Evolutionary conservation across 2,329 filamentous ascomycete genomes (phyloP).

Genomic region (Domatiomyces catenatus): DNA sequence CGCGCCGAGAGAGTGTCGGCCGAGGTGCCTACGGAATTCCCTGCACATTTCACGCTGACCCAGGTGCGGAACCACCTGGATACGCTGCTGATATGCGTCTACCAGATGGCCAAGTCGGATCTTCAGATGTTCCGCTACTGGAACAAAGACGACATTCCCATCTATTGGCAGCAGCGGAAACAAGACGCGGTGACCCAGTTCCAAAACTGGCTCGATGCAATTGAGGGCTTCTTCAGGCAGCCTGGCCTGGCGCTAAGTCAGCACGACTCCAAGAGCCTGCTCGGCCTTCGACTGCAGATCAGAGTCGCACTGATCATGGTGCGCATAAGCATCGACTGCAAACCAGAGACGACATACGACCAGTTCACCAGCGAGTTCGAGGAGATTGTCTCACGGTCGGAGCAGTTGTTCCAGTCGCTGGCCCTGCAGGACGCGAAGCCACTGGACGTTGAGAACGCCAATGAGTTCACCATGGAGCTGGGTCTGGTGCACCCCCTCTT

Average conservation of each 20-base stretch:
- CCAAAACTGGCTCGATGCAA: constrained; percentile 14
- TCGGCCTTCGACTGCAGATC: constrained; percentile 17
- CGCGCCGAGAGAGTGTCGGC: constrained; percentile 10
- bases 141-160: constrained; percentile 10
- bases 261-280: constrained; percentile 14
- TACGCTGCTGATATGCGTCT: constrained; percentile 17
- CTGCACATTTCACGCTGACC: constrained; percentile 12
- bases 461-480: constrained; percentile 19
- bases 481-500: constrained; percentile 22
- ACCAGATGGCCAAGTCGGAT: constrained; percentile 18
- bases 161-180: constrained; percentile 10
- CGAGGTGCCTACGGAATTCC: constrained; percentile 9
- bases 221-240: constrained; percentile 14
- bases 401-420: constrained; percentile 13
- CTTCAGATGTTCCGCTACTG: constrained; percentile 17
- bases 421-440: constrained; percentile 9
- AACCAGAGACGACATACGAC: constrained; percentile 15
- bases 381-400: constrained; percentile 16
- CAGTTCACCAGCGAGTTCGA: constrained; percentile 14
- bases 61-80: constrained; percentile 17
- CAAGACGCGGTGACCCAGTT: constrained; percentile 14
- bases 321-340: constrained; percentile 14
- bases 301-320: constrained; percentile 17
- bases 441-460: constrained; percentile 10
- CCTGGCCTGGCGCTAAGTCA: constrained; percentile 1